phyloP scores from a whole-genome alignment of 1,139 yeast genomes.

The Candida sanyaensis region DNA sequence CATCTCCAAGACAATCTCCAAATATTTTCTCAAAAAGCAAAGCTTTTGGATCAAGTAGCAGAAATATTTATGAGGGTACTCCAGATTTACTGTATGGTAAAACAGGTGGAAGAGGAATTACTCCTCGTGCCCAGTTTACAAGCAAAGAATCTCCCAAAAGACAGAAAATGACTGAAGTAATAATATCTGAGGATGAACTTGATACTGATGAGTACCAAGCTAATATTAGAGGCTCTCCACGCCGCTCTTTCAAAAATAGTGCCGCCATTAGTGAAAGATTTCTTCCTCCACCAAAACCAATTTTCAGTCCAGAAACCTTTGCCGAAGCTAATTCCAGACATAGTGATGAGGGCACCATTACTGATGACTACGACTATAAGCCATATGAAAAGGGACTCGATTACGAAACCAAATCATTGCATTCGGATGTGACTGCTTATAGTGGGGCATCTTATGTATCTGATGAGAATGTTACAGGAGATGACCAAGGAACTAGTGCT shows the following conservation, averaged over 20 bases:
- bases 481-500: conserved; percentile 22
- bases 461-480: conserved; percentile 23
- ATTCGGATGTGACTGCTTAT: conserved; percentile 43
- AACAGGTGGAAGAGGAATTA: conserved; percentile 14
- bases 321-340: conserved; percentile 59
- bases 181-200: conserved; percentile 43
- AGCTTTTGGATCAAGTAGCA: conserved; percentile 9
- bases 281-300: conserved; percentile 64
- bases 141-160: conserved; percentile 68
- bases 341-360: conserved; percentile 32
- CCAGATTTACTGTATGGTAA: conserved; percentile 8
- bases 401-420: conserved; percentile 35
- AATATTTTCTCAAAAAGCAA: conserved; percentile 52
- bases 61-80: conserved; percentile 11
- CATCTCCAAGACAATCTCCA: conserved; percentile 40
- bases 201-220: conserved; percentile 28
- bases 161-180: conserved; percentile 47
- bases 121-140: conserved; percentile 59
- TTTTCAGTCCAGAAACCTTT: conserved; percentile 62
- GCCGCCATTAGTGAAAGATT: conserved; percentile 49
- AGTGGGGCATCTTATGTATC: conserved; percentile 34
- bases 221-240: conserved; percentile 33
- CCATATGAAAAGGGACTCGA: conserved; percentile 40
- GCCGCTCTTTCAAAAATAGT: conserved; percentile 36
- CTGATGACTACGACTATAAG: conserved; percentile 32